These are phyloP conservation scores for Agroathelia rolfsii DNA, from an alignment of 1,284 basidiomycete species.

Conservation along the genomic window DNA sequence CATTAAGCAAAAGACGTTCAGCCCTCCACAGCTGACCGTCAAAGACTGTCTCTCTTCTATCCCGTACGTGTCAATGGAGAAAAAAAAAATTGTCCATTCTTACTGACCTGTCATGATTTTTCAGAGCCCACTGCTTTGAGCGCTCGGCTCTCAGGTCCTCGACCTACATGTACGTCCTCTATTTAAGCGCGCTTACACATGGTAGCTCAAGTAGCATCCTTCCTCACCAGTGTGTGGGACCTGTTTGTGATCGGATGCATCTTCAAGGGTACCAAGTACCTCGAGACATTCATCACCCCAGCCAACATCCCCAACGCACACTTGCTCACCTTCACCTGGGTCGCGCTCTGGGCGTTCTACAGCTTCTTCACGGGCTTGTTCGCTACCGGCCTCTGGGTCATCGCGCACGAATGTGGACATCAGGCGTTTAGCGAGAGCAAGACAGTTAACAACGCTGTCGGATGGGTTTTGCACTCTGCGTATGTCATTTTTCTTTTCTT, in stretches of 20 bases:
- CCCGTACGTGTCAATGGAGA: constrained; percentile 42
- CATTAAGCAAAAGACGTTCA: constrained; percentile 52
- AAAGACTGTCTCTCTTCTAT: constrained; percentile 84
- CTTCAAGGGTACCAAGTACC: constrained; percentile 62
- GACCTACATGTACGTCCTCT: constrained; percentile 57
- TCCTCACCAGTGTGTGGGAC: constrained; percentile 57
- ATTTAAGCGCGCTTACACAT: constrained; percentile 8
- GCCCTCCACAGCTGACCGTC: constrained; percentile 75
- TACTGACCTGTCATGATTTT: constrained; percentile 8
- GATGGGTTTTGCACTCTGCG: constrained; percentile 92
- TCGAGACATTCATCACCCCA: constrained; percentile 58
- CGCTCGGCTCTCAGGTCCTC: constrained; percentile 81
- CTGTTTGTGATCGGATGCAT: constrained; percentile 57
- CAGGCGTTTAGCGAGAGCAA: constrained; percentile 97
- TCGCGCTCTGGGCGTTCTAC: constrained; percentile 78
- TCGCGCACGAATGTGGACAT: constrained; percentile 90
- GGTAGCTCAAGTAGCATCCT: constrained; percentile 13
- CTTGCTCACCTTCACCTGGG: constrained; percentile 54
- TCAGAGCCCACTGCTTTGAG: constrained; percentile 84
- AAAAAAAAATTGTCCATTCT: constrained; percentile 1
- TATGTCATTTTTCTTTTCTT: constrained; percentile 27
- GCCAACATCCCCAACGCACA: constrained; percentile 48
- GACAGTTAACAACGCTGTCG: constrained; percentile 86
- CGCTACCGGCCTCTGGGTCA: constrained; percentile 89
- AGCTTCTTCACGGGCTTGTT: constrained; percentile 80